These are phyloP conservation scores for Salix viminalis DNA, from an alignment of 345 rosid species.

Conservation along the genomic window DNA sequence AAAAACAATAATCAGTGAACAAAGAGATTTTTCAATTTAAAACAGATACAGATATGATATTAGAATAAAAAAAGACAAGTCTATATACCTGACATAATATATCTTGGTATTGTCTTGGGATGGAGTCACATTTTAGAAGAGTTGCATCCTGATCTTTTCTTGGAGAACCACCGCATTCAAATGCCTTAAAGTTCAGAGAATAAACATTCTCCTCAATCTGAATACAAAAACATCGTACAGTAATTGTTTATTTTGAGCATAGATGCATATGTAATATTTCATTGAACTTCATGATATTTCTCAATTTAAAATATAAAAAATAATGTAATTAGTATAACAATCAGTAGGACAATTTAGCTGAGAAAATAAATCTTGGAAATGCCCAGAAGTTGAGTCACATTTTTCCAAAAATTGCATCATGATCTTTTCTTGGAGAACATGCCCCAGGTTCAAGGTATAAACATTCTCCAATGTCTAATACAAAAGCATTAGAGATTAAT, in stretches of 20 bases:
- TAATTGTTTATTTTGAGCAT: not conserved
- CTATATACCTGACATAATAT: slow-evolving; percentile 14
- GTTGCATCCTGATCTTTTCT: slow-evolving; percentile 6
- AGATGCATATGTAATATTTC: not conserved
- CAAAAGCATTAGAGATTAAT: not conserved
- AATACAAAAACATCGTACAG: too few relatives aligned
- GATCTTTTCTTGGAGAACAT: slow-evolving; percentile 9
- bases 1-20: not conserved
- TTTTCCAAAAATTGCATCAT: slow-evolving; percentile 2
- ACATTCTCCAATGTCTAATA: slow-evolving; percentile 10
- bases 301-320: too few relatives aligned
- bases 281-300: not conserved
- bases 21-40: not conserved
- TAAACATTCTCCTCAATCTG: not conserved
- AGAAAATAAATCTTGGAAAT: slow-evolving; percentile 11
- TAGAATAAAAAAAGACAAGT: not conserved
- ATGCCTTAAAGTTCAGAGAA: not conserved
- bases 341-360: slow-evolving; percentile 6
- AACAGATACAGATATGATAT: not conserved
- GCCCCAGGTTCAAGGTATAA: slow-evolving; percentile 5
- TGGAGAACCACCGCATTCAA: slow-evolving; percentile 5
- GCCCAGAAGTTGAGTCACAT: not conserved
- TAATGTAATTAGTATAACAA: too few relatives aligned
- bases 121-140: too few relatives aligned
- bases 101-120: slow-evolving; percentile 7